Base-by-base conservation (phyloP, 2,329 filamentous ascomycete species). In the Colletotrichum viniferum region DNA sequence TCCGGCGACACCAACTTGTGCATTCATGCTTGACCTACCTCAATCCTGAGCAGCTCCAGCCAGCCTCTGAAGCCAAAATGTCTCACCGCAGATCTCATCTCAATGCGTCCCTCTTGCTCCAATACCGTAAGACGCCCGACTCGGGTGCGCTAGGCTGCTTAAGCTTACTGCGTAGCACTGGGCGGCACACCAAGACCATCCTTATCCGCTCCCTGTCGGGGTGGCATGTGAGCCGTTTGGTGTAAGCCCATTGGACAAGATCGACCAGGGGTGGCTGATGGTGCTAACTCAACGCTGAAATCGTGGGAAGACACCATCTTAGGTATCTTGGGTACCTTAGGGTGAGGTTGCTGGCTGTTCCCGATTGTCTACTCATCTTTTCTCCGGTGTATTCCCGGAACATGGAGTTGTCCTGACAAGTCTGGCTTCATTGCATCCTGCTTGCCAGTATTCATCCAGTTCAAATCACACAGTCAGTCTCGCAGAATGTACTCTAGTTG, bases 201-300 rank as follows among this genome's bases (percentile, higher is more conserved):
- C 43, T 60, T 55, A 63, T 60, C 73, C 69, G 58, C 38, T 48
- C 64, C 63, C 24, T 66, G 69, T 73, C 63, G 21, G 21, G 9
- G 68, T 60, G 34, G 32, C 69, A 73, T 76, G 73, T 76, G 69
- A 76, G 38, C 34, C 52, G 43, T 73, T 76, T 73, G 69, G 58
- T 73, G 69, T 76, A 76, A 76, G 69, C 73, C 73, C 64, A 76
- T 76, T 76, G 69, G 73, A 43, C 43, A 36, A 18, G 14, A 18
- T 6, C 34, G 16, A 21, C 28, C 24, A 10, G 60, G 66, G 66
- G 24, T 58, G 16, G 62, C 63, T 24, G 69, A 48, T 8, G 26
- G 38, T 38, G 38, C 55, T 7, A 26, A 43, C 61, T 21, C 38
- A 13, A 36, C 13, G 30, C 32, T 32, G 67, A 28, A 38, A 34